Evolutionary conservation across 768 basidiomycete genomes (phyloP), one percentile per base, ranked within the genome.

Genomic region (Pleurotus sapidus): DNA sequence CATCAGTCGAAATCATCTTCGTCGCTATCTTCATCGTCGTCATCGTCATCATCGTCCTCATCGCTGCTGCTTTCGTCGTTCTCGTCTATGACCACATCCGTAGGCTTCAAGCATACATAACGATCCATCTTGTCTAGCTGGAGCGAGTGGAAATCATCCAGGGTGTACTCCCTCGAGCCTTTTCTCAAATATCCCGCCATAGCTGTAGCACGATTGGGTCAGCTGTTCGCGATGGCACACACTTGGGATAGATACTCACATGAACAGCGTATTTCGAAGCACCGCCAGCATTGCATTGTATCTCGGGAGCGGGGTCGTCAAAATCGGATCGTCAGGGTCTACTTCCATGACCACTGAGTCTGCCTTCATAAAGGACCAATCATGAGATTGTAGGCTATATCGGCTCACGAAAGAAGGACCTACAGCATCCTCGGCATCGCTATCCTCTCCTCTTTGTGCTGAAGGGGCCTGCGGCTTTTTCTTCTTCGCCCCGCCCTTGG

Each of bases 231-330:
- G 30, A 34, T 34, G 3, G 3, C 30, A 4, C 9, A 8, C 30
- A 11, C 30, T 34, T 34, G 11, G 30, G 30, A 20, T 15, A 18
- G 8, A 53, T 12, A 72, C 90, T 17, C 57, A 92, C 91, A 95
- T 87, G 71, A 91, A 95, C 1, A 96, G 74, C 0, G 89, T 93
- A 67, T 93, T 95, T 18, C 86, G 81, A 43, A 93, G 76, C 5
- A 95, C 86, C 0, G 92, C 85, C 5, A 95, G 75, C 93, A 96
- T 95, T 3, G 91, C 81, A 63, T 95, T 96, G 69, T 95, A 95
- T 6, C 92, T 79, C 1, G 86, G 78, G 15, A 87, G 74, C 0
- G 94, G 95, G 1, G 74, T 71, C 0, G 88, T 85, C 59, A 79
- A 65, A 38, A 74, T 70, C 0, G 91, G 88, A 64, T 93, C 91